phyloP scores from a whole-genome alignment of 257 asterid species.

The Solanum sitiens region DNA sequence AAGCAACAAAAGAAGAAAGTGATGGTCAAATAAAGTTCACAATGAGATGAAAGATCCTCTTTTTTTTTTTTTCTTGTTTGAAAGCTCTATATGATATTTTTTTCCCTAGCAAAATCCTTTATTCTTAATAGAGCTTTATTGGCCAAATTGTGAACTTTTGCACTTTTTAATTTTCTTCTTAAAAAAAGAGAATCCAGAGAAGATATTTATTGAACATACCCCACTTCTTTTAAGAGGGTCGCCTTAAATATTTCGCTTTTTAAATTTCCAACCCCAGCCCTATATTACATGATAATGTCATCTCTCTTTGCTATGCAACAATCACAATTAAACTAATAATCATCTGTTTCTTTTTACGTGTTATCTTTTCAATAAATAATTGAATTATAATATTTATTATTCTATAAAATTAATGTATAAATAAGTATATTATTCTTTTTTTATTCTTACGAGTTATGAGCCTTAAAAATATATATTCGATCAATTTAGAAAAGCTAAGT shows the following conservation, averaged over 20 bases:
- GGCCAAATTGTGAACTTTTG: neutral
- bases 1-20: neutral
- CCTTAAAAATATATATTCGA: too few relatives aligned
- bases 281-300: neutral
- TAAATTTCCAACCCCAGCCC: neutral
- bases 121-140: neutral
- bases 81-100: neutral
- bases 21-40: neutral
- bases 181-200: neutral
- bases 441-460: too few relatives aligned
- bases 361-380: too few relatives aligned
- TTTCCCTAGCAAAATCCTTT: neutral
- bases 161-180: neutral
- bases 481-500: too few relatives aligned
- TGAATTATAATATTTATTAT: too few relatives aligned
- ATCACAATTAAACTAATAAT: neutral
- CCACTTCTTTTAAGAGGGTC: neutral
- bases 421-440: too few relatives aligned
- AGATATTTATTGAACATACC: neutral
- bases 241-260: neutral
- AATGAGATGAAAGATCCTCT: neutral
- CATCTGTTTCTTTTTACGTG: too few relatives aligned
- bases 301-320: neutral
- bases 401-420: too few relatives aligned
- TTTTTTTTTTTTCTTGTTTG: neutral